Evolutionary conservation across 169 alveolate species (phyloP).

Genomic region (Besnoitia besnoiti): DNA sequence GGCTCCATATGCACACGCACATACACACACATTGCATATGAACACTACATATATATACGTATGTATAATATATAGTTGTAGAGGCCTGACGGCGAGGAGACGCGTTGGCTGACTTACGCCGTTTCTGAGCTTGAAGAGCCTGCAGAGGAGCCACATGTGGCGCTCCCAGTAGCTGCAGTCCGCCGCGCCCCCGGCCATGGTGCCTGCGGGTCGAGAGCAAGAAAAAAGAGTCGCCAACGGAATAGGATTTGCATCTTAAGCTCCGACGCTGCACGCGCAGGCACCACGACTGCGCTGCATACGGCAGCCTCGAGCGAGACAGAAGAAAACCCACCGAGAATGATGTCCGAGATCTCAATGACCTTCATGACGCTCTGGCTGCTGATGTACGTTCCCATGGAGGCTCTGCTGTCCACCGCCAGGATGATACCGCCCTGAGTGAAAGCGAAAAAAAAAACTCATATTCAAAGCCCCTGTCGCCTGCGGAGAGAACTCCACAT

Average conservation of each 20-base stretch:
- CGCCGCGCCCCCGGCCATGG: constrained; percentile 99
- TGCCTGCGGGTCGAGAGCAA: constrained; percentile 72
- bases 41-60: no score
- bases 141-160: constrained; percentile 91
- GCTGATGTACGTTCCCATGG: constrained; percentile 97
- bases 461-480: constrained; percentile 41
- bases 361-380: constrained; percentile 95
- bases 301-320: background rate
- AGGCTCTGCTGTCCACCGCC: constrained; percentile 99
- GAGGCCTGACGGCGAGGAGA: no score
- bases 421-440: constrained; percentile 96
- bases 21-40: no score
- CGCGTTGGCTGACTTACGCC: no score
- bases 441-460: background rate
- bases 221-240: background rate
- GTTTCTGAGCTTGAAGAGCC: constrained; percentile 89
- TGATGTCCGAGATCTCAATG: constrained; percentile 95
- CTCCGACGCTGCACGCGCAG: no score
- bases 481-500: background rate
- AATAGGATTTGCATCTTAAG: no score
- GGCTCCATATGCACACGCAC: no score
- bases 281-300: no score
- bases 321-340: constrained; percentile 83
- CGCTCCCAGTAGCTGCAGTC: constrained; percentile 99
- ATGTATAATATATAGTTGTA: no score